These are phyloP conservation scores for Tarenaya hassleriana DNA, from an alignment of 345 rosid species.

Conservation along the genomic window DNA sequence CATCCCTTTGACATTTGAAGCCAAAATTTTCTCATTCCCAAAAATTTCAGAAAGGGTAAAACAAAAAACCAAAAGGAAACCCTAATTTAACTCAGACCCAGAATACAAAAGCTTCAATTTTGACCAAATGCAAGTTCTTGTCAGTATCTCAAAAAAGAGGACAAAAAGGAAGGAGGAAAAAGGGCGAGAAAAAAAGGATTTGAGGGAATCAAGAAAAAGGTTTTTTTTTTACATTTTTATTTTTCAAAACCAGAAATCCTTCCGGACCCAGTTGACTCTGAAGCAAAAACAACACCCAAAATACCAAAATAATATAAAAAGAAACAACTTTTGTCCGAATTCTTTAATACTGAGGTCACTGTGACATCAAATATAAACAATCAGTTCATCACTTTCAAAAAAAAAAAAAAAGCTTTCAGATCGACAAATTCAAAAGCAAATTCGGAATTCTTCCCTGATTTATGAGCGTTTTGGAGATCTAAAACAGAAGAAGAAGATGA, in stretches of 20 bases:
- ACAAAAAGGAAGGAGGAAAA: constrained; percentile 19
- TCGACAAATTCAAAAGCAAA: too few species aligned
- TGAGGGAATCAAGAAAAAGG: background rate
- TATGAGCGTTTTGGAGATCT: background rate
- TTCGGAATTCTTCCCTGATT: too few species aligned
- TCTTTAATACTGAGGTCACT: too few species aligned
- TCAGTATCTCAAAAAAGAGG: constrained; percentile 26
- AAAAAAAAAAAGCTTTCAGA: constrained; percentile 4
- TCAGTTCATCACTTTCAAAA: background rate
- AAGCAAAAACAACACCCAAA: background rate
- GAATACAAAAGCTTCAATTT: constrained; percentile 21
- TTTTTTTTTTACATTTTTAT: background rate
- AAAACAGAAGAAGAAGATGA: background rate
- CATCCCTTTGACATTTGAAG: constrained; percentile 1
- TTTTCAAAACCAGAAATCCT: too few species aligned
- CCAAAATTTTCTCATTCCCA: constrained; percentile 8
- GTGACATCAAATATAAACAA: background rate
- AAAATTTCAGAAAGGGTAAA: constrained; percentile 3
- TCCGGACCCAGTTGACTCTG: too few species aligned
- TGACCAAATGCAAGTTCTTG: constrained; percentile 34
- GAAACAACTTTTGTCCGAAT: constrained; percentile 16
- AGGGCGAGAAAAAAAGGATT: too few species aligned
- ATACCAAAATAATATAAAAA: constrained; percentile 4
- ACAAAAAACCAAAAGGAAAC: constrained; percentile 16
- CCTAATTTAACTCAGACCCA: constrained; percentile 20